These are phyloP conservation scores for Penstemon barbatus DNA, from an alignment of 257 asterid genomes.

Conservation along the genomic window DNA sequence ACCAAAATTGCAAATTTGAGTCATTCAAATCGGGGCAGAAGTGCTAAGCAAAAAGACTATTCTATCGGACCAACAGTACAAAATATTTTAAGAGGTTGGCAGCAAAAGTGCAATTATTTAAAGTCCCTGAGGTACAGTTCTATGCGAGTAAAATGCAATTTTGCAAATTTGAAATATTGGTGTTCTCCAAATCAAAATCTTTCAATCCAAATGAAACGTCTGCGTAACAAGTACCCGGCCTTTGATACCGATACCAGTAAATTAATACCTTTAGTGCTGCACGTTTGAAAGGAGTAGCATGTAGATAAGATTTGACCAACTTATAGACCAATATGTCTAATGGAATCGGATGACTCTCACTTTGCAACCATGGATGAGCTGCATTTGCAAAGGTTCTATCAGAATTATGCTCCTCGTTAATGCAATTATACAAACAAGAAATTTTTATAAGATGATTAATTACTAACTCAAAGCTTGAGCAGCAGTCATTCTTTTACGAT, in stretches of 20 bases:
- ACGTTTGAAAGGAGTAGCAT: constrained; percentile 92
- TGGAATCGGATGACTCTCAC: constrained; percentile 86
- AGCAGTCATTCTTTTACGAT: constrained; percentile 95
- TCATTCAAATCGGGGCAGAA: too few relatives aligned
- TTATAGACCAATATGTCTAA: constrained; percentile 80
- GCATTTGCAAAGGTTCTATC: constrained; percentile 31
- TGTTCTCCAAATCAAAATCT: too few relatives aligned
- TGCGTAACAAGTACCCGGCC: not conserved
- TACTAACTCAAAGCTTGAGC: constrained; percentile 98
- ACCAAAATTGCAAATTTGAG: too few relatives aligned
- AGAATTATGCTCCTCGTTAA: constrained; percentile 10
- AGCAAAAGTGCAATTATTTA: too few relatives aligned
- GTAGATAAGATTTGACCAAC: constrained; percentile 76
- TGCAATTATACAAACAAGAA: not conserved
- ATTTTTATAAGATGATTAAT: not conserved
- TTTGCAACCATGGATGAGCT: constrained; percentile 97
- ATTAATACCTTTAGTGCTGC: constrained; percentile 84
- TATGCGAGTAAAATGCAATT: too few relatives aligned
- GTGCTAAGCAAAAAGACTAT: too few relatives aligned
- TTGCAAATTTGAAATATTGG: too few relatives aligned
- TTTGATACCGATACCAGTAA: not conserved
- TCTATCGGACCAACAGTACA: too few relatives aligned
- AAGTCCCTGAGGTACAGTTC: too few relatives aligned
- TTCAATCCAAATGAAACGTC: too few relatives aligned
- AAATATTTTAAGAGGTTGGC: too few relatives aligned